Percentiles rank a stretch among this genome's conserved stretches.
Conservation (phyloP, 768 basidiomycete genomes). For the Kwoniella mangroviensis region DNA sequence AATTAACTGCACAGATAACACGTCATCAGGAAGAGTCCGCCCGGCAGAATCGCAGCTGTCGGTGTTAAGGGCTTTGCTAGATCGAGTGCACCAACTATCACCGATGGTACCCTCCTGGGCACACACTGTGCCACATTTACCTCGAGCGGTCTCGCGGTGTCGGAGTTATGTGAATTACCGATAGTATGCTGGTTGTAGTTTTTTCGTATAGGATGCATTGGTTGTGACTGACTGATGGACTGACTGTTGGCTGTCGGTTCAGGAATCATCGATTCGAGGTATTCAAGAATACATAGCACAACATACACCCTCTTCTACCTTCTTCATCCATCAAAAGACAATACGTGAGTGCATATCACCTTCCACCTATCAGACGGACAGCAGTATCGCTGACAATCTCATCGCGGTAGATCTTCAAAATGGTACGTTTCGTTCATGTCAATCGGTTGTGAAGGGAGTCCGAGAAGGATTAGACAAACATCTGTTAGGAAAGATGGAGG, state of each 20-base stretch:
- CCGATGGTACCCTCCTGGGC: no score
- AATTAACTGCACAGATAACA: no score
- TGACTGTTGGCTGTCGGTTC: not conserved
- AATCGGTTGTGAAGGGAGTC: not conserved
- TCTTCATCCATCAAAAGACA: slow-evolving; percentile 25
- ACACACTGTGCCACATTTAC: not conserved
- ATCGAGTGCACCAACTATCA: no score
- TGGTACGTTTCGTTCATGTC: slow-evolving; percentile 22
- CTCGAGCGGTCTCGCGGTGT: not conserved
- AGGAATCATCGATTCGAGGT: no score
- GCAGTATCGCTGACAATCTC: not conserved
- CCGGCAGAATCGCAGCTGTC: no score
- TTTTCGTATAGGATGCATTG: not conserved
- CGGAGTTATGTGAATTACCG: not conserved
- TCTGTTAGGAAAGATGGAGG: not conserved
- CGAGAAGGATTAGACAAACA: not conserved
- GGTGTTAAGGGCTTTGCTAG: not conserved
- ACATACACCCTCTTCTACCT: not conserved
- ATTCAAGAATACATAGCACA: not conserved
- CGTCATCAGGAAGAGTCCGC: no score
- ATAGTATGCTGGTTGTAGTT: not conserved
- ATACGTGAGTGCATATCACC: slow-evolving; percentile 19
- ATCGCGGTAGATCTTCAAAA: slow-evolving; percentile 29
- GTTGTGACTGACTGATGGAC: not conserved
- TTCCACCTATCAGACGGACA: not conserved